phyloP scores from a whole-genome alignment of 805 yeast genomes.

The Vanderwaltozyma yarrowii region DNA sequence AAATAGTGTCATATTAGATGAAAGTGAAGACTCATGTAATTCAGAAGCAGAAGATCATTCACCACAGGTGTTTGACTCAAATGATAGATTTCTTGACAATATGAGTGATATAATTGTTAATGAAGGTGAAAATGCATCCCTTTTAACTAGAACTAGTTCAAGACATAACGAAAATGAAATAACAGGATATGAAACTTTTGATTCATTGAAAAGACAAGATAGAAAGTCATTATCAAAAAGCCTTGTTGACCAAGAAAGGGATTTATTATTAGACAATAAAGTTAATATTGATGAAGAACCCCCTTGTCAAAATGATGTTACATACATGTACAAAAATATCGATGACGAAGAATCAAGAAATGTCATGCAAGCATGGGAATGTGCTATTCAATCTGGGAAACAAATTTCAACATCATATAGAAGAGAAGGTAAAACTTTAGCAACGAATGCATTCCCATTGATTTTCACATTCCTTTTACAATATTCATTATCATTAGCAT shows the following conservation, averaged over 20 bases:
- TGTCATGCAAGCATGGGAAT: constrained; percentile 22
- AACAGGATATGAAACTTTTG: not conserved
- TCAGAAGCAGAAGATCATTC: not conserved
- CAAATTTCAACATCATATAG: constrained; percentile 24
- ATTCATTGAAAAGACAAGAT: not conserved
- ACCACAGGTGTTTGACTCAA: not conserved
- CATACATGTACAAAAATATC: not conserved
- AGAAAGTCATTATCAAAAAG: constrained; percentile 11
- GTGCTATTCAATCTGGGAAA: constrained; percentile 24
- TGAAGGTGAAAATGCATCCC: not conserved
- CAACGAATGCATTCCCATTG: constrained; percentile 47
- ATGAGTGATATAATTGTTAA: not conserved
- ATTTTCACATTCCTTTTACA: constrained; percentile 59
- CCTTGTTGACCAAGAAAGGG: constrained; percentile 25
- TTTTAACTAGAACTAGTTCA: no score
- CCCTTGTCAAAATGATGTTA: not conserved
- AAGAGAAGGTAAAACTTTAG: constrained; percentile 35
- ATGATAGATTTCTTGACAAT: not conserved
- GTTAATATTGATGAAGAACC: constrained; percentile 6
- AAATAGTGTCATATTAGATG: not conserved
- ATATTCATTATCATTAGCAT: constrained; percentile 64
- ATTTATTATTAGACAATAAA: constrained; percentile 25
- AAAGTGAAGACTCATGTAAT: not conserved
- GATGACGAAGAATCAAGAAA: constrained; percentile 11
- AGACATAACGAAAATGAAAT: no score